These are phyloP conservation scores for Xylariaceae sp. DNA, from an alignment of 2,329 filamentous ascomycete genomes.

Conservation along the genomic window DNA sequence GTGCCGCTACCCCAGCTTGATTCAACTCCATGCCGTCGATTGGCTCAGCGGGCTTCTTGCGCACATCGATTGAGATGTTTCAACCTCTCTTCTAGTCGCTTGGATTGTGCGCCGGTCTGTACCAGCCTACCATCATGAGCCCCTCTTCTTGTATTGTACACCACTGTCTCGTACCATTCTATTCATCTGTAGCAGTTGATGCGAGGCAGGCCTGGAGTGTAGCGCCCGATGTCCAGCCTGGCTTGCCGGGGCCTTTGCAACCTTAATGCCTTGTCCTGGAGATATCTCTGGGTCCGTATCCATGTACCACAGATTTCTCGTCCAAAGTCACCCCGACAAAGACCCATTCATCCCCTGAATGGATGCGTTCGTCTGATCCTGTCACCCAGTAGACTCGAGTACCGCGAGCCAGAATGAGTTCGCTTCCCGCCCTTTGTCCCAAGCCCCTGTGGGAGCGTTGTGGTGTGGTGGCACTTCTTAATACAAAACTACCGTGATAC, in stretches of 20 bases:
- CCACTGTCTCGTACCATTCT: background rate
- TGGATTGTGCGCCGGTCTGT: too few species aligned
- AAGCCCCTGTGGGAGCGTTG: too few species aligned
- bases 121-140: background rate
- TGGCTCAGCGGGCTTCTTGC: slow-evolving; percentile 11
- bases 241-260: too few species aligned
- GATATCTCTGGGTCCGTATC: too few species aligned
- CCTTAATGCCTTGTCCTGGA: too few species aligned
- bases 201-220: too few species aligned
- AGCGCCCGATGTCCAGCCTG: too few species aligned
- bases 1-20: slow-evolving; percentile 19
- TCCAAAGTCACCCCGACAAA: background rate
- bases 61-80: background rate
- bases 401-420: background rate
- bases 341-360: background rate
- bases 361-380: slow-evolving; percentile 1
- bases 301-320: background rate
- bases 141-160: background rate
- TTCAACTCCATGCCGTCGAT: slow-evolving; percentile 17
- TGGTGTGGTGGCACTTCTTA: too few species aligned
- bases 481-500: too few species aligned
- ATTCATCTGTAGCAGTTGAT: too few species aligned
- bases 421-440: too few species aligned
- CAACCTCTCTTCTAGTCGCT: background rate
- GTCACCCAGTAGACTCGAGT: slow-evolving; percentile 1